Conservation (phyloP, 148 eudicot species). For the Fagopyrum homotropicum region DNA sequence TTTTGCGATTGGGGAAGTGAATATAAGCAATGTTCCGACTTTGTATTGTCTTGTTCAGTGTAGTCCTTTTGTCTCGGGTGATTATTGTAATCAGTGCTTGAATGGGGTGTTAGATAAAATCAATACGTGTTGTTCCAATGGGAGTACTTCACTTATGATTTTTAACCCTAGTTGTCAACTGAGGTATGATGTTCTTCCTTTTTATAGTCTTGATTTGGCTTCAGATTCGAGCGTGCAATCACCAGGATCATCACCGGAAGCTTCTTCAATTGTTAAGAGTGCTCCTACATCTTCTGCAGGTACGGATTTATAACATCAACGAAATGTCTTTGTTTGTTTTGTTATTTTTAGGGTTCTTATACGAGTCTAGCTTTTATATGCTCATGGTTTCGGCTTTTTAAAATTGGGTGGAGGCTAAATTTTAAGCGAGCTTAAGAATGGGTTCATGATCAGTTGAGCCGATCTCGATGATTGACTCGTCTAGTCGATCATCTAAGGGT, state of each 20-base stretch:
- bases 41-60: constrained; percentile 6
- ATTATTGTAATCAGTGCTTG: neutral
- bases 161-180: constrained; percentile 4
- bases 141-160: neutral
- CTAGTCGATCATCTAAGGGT: too few relatives aligned
- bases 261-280: neutral
- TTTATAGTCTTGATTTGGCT: neutral
- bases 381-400: too few relatives aligned
- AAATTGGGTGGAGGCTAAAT: too few relatives aligned
- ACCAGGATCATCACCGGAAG: neutral
- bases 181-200: constrained; percentile 6
- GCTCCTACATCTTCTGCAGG: neutral
- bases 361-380: too few relatives aligned
- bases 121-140: neutral
- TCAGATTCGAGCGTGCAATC: neutral
- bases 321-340: neutral
- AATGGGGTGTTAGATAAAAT: neutral
- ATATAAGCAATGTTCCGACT: neutral
- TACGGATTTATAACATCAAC: neutral
- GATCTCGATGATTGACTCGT: too few relatives aligned
- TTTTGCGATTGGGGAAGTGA: neutral
- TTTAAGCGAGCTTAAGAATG: too few relatives aligned
- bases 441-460: too few relatives aligned
- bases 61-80: neutral
- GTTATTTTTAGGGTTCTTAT: neutral